Percentiles rank a stretch among this genome's conserved stretches.
These are phyloP conservation scores for Gaeumannomyces tritici DNA, from an alignment of 2,329 filamentous ascomycete species.

Conservation along the genomic window DNA sequence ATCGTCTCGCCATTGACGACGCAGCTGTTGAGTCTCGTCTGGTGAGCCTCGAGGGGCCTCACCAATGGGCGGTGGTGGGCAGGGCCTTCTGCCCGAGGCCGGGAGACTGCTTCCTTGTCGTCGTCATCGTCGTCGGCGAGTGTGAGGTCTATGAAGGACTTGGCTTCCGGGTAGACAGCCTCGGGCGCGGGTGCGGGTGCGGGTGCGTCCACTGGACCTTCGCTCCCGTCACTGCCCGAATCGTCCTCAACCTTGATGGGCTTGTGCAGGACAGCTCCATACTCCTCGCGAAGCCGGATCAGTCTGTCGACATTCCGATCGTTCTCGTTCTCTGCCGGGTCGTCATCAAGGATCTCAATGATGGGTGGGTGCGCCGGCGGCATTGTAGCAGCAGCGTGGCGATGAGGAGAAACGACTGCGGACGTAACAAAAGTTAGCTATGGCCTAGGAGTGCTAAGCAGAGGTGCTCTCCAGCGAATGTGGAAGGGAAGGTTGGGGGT, in stretches of 20 bases:
- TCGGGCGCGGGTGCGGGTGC: too few species aligned
- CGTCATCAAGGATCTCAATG: neutral
- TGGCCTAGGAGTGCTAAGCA: neutral
- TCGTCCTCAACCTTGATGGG: neutral
- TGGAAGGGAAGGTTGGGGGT: too few species aligned
- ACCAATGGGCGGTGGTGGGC: neutral
- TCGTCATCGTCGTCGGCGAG: neutral
- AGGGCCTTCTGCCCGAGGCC: too few species aligned
- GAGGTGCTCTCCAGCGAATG: neutral
- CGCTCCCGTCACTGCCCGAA: neutral
- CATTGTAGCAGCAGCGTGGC: neutral
- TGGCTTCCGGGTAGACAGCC: neutral
- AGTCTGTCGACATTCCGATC: neutral
- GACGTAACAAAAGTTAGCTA: neutral
- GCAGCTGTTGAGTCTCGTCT: neutral
- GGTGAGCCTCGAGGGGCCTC: neutral
- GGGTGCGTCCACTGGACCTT: neutral
- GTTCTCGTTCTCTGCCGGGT: neutral
- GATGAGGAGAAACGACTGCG: too few species aligned
- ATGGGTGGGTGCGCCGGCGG: neutral
- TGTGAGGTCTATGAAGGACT: neutral
- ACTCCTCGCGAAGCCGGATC: neutral
- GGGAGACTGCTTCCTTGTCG: neutral
- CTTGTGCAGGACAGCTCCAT: neutral
- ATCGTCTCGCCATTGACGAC: neutral